Evolutionary conservation across 306 rosid genomes (phyloP), one percentile per base, ranked within the genome.

Genomic region (Ceratonia siliqua): DNA sequence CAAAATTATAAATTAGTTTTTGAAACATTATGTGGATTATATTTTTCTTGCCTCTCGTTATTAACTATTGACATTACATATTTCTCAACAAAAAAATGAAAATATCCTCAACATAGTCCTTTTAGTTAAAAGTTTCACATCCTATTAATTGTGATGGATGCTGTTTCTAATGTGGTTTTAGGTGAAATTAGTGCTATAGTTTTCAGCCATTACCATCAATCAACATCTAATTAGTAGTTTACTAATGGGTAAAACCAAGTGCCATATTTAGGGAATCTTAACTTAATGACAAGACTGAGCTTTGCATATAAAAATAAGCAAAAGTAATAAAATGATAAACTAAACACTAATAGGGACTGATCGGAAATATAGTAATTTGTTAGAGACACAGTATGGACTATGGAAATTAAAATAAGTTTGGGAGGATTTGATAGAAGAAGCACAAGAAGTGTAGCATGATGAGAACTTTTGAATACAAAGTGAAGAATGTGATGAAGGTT

Each of bases 381-480:
- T n/a, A n/a, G n/a, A n/a, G 24, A 49, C 9, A n/a, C 22, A 21
- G 32, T n/a, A n/a, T n/a, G n/a, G n/a, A n/a, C n/a, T n/a, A n/a
- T n/a, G n/a, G n/a, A n/a, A n/a, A n/a, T n/a, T n/a, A n/a, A 17
- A 61, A 3, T 8, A 21, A 14, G 30, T 4, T 64, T 1, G 28
- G 72, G 21, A 45, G 36, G 10, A 56, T 56, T 5, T 25, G 38
- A 67, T 20, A 50, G 17, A 30, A 33, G 52, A 25, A 43, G 24
- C 3, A 73, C 48, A 48, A 36, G 28, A 14, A 28, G 61, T 53
- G 67, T 69, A 74, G 64, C 6, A 50, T 76, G 68, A 42, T 36
- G 43, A 62, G 68, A 80, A 77, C 62, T 73, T 18, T 45, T 45
- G 0, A 49, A 55, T 61, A 41, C 72, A 49, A 83, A 64, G 38